Percentiles rank a stretch among this genome's conserved stretches.
Conservation (phyloP, 768 basidiomycete genomes). For the Naematelia aurantialba region DNA sequence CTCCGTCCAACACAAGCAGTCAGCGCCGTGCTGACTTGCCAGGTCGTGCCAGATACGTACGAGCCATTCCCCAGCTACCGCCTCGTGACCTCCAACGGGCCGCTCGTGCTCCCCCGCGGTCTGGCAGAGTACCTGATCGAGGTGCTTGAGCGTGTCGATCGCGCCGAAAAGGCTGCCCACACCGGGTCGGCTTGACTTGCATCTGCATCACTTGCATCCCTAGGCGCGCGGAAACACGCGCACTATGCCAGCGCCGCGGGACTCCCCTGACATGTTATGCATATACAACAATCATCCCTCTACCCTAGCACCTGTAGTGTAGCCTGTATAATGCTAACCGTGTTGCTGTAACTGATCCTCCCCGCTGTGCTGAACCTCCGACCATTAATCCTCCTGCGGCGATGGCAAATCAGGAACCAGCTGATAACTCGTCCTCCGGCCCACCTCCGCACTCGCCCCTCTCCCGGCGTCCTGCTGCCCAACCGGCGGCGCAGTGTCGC, state of each 20-base stretch:
- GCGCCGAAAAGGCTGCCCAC: constrained; percentile 18
- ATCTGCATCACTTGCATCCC: not conserved
- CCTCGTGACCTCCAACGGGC: constrained; percentile 43
- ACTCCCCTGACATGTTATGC: not conserved
- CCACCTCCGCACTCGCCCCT: constrained; percentile 5
- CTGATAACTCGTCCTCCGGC: constrained; percentile 20
- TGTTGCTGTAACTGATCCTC: too few relatives aligned
- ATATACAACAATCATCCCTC: not conserved
- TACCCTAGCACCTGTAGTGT: not conserved
- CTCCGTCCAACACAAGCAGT: too few relatives aligned
- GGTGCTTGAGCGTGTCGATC: constrained; percentile 29
- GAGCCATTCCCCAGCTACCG: constrained; percentile 46
- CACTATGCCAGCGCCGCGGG: not conserved
- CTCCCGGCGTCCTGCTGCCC: constrained; percentile 19
- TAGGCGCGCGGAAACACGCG: not conserved
- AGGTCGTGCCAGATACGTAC: constrained; percentile 46
- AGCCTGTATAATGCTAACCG: too few relatives aligned
- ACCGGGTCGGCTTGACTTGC: not conserved
- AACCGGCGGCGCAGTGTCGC: too few relatives aligned
- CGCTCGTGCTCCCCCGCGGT: constrained; percentile 40
- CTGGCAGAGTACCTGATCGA: constrained; percentile 39
- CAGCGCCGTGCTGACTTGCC: too few relatives aligned
- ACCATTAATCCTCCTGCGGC: constrained; percentile 4
- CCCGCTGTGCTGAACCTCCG: too few relatives aligned
- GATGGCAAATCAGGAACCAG: constrained; percentile 29